These are phyloP conservation scores for Erysiphe pulchra DNA, from an alignment of 2,329 filamentous ascomycete genomes.

Conservation along the genomic window DNA sequence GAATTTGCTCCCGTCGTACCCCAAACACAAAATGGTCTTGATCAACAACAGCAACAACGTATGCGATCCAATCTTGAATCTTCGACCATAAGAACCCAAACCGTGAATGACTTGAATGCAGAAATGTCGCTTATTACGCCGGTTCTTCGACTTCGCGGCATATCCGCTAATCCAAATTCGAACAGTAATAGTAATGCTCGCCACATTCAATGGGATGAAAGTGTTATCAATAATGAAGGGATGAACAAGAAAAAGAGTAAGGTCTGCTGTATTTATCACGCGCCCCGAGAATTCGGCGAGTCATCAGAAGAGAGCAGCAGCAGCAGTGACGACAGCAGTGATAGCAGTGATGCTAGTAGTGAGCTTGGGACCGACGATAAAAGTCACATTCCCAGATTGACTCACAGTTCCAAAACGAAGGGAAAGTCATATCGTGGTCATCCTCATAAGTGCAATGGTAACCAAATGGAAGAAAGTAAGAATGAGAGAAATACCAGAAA, in stretches of 20 bases:
- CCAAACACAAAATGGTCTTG: too few relatives aligned
- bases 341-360: conserved; percentile 11
- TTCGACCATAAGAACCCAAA: too few relatives aligned
- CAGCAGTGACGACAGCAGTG: conserved; percentile 23
- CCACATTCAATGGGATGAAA: conserved; percentile 75
- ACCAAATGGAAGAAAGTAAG: not conserved
- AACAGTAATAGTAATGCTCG: conserved; percentile 13
- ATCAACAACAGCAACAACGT: too few relatives aligned
- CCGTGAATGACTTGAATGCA: too few relatives aligned
- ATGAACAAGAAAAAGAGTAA: conserved; percentile 87
- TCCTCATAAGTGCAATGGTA: too few relatives aligned
- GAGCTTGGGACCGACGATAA: too few relatives aligned
- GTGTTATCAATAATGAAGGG: conserved; percentile 86
- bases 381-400: too few relatives aligned
- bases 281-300: conserved; percentile 56
- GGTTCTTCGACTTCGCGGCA: conserved; percentile 11
- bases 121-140: conserved; percentile 1
- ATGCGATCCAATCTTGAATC: too few relatives aligned
- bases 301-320: conserved; percentile 42
- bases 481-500: too few relatives aligned
- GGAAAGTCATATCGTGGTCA: too few relatives aligned
- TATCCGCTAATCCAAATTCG: conserved; percentile 1
- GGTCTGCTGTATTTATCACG: conserved; percentile 99
- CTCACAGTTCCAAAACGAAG: too few relatives aligned
- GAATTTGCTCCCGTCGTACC: too few relatives aligned